Evolutionary conservation across 2,329 filamentous ascomycete genomes (phyloP).

Genomic region (Drechmeria coniospora): DNA sequence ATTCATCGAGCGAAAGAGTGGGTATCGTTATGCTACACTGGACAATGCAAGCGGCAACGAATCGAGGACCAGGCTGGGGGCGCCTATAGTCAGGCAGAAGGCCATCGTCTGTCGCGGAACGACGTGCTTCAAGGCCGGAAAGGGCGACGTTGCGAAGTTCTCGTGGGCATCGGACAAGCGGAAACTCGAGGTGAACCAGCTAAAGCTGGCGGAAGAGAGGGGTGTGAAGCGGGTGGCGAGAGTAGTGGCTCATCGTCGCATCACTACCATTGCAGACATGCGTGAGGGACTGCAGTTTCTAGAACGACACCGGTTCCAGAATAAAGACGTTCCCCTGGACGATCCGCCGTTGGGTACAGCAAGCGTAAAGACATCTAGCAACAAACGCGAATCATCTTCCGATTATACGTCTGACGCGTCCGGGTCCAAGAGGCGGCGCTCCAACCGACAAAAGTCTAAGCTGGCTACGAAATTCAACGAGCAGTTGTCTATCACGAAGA

Average conservation of each 20-base stretch:
- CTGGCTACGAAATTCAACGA: slow-evolving; percentile 1
- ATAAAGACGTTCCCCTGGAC: slow-evolving; percentile 1
- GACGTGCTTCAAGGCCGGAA: slow-evolving; percentile 5
- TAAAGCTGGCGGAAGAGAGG: slow-evolving; percentile 5
- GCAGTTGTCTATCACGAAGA: slow-evolving; percentile 1
- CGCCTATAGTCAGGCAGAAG: slow-evolving; percentile 4
- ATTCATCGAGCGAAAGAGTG: slow-evolving; percentile 2
- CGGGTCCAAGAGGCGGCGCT: slow-evolving; percentile 4
- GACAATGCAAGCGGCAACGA: slow-evolving; percentile 2
- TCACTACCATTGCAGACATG: slow-evolving; percentile 6
- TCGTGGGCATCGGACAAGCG: slow-evolving; percentile 3
- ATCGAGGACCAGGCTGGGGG: slow-evolving; percentile 1
- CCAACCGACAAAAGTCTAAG: slow-evolving; percentile 5
- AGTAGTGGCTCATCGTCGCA: slow-evolving; percentile 5
- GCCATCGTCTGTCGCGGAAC: slow-evolving; percentile 7
- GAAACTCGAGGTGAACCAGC: slow-evolving; percentile 5
- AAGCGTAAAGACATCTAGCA: background rate
- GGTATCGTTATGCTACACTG: slow-evolving; percentile 1
- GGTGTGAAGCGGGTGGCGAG: slow-evolving; percentile 6
- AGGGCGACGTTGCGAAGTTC: slow-evolving; percentile 8
- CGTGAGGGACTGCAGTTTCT: slow-evolving; percentile 5
- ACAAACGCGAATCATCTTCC: slow-evolving; percentile 4
- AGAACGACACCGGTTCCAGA: slow-evolving; percentile 2
- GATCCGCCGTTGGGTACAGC: slow-evolving; percentile 1
- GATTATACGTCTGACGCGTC: slow-evolving; percentile 3